phyloP scores from a whole-genome alignment of 768 basidiomycete genomes.

The Gymnopilus dilepis region DNA sequence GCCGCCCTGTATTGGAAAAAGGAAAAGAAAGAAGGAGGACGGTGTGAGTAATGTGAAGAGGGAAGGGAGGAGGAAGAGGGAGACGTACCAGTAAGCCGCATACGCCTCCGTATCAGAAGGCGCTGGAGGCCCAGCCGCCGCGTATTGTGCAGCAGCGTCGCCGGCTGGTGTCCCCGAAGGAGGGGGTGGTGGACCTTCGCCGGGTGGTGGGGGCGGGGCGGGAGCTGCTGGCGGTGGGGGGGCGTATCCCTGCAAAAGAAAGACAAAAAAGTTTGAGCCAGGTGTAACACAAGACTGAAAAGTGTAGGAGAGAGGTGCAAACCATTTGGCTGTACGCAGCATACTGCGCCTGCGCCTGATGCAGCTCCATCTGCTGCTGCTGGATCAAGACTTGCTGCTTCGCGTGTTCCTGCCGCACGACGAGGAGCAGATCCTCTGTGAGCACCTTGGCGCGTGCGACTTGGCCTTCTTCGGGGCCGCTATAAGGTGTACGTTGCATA shows the following conservation, averaged over 20 bases:
- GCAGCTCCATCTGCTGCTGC: slow-evolving; percentile 87
- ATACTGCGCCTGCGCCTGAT: slow-evolving; percentile 83
- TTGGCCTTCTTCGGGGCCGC: slow-evolving; percentile 86
- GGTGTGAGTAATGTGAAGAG: too few species aligned
- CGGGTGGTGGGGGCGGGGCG: slow-evolving; percentile 59
- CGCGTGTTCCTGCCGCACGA: slow-evolving; percentile 86
- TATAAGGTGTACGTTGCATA: slow-evolving; percentile 17
- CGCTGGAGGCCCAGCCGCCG: slow-evolving; percentile 41
- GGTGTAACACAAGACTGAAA: slow-evolving; percentile 26
- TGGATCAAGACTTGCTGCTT: slow-evolving; percentile 71
- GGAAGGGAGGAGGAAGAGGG: background rate
- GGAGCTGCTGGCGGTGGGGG: slow-evolving; percentile 58
- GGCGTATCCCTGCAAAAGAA: slow-evolving; percentile 41
- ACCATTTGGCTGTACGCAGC: slow-evolving; percentile 74
- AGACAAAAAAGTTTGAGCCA: background rate
- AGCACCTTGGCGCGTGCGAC: slow-evolving; percentile 86
- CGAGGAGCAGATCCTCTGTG: slow-evolving; percentile 87
- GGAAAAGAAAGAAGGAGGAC: background rate
- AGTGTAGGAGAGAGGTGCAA: too few species aligned
- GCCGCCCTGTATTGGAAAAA: slow-evolving; percentile 65
- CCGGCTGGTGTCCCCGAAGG: slow-evolving; percentile 53
- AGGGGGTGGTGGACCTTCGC: slow-evolving; percentile 50
- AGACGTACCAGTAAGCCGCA: slow-evolving; percentile 60
- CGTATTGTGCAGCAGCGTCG: slow-evolving; percentile 46
- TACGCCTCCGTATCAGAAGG: slow-evolving; percentile 59